Base-by-base conservation (phyloP, 2,329 filamentous ascomycete species). In the Bipolaris sorokiniana region DNA sequence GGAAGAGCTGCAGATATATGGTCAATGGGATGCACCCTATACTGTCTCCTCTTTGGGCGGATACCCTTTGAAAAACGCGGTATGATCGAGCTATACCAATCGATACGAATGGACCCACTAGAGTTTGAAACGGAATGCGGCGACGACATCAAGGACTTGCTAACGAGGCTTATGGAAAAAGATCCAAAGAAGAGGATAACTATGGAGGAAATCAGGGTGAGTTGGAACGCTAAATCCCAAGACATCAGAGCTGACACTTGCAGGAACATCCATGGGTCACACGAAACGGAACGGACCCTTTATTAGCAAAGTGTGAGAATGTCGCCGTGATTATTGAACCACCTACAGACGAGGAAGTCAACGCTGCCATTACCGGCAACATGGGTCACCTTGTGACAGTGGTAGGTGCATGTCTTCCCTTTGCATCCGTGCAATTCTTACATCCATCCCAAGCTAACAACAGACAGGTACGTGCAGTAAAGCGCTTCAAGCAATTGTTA, bases 1-100 rank as follows among this genome's bases (percentile, higher is more conserved):
- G 95, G 95, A 10, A 90, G 87, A 67, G 92, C 94, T 3, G 92
- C 92, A 3, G 95, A 99, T 76, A 92, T 99, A 51, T 99, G 95
- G 95, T 96, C 94, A 3, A 98, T 98, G 94, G 95, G 95, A 6
- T 89, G 97, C 7, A 96, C 93, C 1, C 81, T 99, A 2, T 98
- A 94, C 74, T 99, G 95, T 74, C 83, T 99, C 37, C 88, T 90
- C 59, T 98, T 96, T 69, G 95, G 95, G 31, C 83, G 81, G 48
- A 89, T 99, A 59, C 95, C 95, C 0, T 99, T 98, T 71, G 89
- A 93, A 69, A 86, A 89, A 54, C 81, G 85, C 5, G 88, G 87
- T 16, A 87, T 97, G 58, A 81, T 97, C 54, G 93, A 97, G 48
- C 86, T 98, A 61, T 98, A 96, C 72, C 88, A 96, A 57, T 87